phyloP scores from a whole-genome alignment of 2,329 filamentous ascomycete species.

The Drechslera avenae region DNA sequence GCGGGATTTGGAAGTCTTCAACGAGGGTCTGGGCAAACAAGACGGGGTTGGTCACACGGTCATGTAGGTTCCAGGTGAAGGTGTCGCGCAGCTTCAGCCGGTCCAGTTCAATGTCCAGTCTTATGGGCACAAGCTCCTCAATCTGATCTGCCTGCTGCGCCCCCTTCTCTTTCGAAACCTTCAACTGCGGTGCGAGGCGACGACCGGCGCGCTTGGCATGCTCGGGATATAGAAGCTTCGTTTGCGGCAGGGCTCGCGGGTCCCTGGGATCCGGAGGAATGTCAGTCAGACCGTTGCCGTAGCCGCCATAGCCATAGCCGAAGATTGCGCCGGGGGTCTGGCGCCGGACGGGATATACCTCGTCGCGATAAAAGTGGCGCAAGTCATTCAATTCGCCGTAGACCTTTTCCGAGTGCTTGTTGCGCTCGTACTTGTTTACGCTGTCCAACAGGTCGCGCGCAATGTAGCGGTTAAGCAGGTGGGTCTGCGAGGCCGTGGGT shows the following conservation, averaged over 20 bases:
- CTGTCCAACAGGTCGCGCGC: conserved; percentile 66
- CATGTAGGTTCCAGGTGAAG: conserved; percentile 97
- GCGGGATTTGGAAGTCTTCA: conserved; percentile 80
- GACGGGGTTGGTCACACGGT: conserved; percentile 78
- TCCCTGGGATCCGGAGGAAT: conserved; percentile 39
- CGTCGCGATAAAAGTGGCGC: conserved; percentile 35
- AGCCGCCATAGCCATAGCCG: conserved; percentile 80
- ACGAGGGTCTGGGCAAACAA: conserved; percentile 87
- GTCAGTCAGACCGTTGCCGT: conserved; percentile 84
- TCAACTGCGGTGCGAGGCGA: conserved; percentile 73
- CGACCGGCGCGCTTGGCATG: conserved; percentile 78
- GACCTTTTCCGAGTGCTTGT: conserved; percentile 64
- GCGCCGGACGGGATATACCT: conserved; percentile 64
- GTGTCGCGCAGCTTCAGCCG: conserved; percentile 95
- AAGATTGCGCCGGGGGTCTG: conserved; percentile 64
- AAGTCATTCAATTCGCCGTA: conserved; percentile 57
- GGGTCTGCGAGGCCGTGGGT: conserved; percentile 44
- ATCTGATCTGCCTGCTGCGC: conserved; percentile 88
- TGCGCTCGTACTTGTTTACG: conserved; percentile 58
- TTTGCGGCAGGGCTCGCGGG: conserved; percentile 56
- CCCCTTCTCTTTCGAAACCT: conserved; percentile 77
- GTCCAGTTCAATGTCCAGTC: conserved; percentile 92
- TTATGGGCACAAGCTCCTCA: conserved; percentile 88
- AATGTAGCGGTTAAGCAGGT: conserved; percentile 67
- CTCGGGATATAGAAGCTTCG: conserved; percentile 75